Evolutionary conservation across 2,329 filamentous ascomycete species (phyloP), one percentile per base, ranked within the genome.

Genomic region (Arthrobotrys megalospora): DNA sequence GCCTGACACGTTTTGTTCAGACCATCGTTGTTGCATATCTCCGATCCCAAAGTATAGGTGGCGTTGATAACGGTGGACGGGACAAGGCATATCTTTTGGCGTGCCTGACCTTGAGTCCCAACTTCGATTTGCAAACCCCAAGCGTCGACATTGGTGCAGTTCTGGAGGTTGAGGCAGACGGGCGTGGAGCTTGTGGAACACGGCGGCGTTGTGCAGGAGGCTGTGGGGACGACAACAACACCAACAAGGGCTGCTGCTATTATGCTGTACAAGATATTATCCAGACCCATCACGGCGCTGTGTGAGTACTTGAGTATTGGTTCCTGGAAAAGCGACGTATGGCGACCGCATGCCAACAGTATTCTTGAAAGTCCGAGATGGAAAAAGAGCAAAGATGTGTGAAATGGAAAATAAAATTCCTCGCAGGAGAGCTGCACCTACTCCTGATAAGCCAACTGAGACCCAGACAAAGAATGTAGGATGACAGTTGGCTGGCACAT

Each of bases 131-230:
- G 73, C 12, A 77, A 38, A 5, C 73, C 73, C 73, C 73, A 77
- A 16, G 73, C 73, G 43, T 77, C 62, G 43, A 77, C 73, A 55
- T 77, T 77, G 24, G 73, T 77, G 48, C 73, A 77, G 43, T 77
- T 77, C 34, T 63, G 53, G 11, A 77, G 66, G 65, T 77, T 77
- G 19, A 77, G 60, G 52, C 73, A 77, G 45, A 68, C 50, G 12
- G 73, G 73, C 7, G 66, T 52, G 24, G 67, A 55, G 16, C 68
- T 50, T 64, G 58, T 64, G 41, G 47, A 41, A 72, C 48, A 47
- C 36, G 69, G 60, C 50, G 41, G 41, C 21, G 41, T 66, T 16
- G 60, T 48, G 36, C 60, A 60, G 16, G 55, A 41, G 45, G 34
- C 67, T 38, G 47, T 71, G 47, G 69, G 41, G 58, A 45, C 43